A percentile compares a stretch with the other conserved stretches of the same genome.
phyloP scores from a whole-genome alignment of 2,329 filamentous ascomycete species.

The Cordyceps tenuipes region DNA sequence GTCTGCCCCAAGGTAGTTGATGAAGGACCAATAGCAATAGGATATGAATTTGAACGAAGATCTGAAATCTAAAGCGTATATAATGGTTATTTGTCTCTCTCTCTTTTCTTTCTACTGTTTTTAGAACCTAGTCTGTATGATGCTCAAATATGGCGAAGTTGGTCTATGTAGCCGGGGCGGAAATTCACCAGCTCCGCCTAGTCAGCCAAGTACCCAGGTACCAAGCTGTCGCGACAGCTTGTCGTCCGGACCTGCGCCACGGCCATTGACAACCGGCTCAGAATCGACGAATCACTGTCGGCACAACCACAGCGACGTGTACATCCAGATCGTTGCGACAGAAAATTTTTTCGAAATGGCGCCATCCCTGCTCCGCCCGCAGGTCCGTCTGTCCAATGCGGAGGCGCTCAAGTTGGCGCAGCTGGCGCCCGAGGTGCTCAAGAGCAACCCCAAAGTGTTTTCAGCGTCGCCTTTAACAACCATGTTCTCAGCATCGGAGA shows the following conservation, averaged over 20 bases:
- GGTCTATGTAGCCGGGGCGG: slow-evolving; percentile 4
- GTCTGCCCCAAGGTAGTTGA: not conserved
- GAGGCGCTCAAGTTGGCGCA: slow-evolving; percentile 52
- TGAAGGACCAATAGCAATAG: too few species aligned
- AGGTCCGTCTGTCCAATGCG: slow-evolving; percentile 46
- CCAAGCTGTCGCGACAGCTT: not conserved
- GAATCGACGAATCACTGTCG: not conserved
- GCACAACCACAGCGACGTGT: not conserved
- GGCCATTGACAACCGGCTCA: not conserved
- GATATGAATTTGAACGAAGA: too few species aligned
- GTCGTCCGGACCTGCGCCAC: not conserved
- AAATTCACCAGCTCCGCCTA: slow-evolving; percentile 13
- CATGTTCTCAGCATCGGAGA: slow-evolving; percentile 54
- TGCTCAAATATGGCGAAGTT: not conserved
- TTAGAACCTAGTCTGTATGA: not conserved
- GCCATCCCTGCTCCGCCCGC: slow-evolving; percentile 47
- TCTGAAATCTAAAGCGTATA: too few species aligned
- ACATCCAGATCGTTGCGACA: not conserved
- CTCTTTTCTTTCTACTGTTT: not conserved
- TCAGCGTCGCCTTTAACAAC: slow-evolving; percentile 46
- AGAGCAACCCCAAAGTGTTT: slow-evolving; percentile 44
- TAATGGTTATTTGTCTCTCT: too few species aligned
- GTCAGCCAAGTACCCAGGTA: not conserved
- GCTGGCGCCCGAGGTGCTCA: slow-evolving; percentile 49
- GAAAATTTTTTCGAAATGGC: slow-evolving; percentile 30